Percentiles rank a stretch among this genome's conserved stretches.
These are phyloP conservation scores for Retiboletus flavoniger DNA, from an alignment of 1,284 basidiomycete genomes.

Conservation along the genomic window DNA sequence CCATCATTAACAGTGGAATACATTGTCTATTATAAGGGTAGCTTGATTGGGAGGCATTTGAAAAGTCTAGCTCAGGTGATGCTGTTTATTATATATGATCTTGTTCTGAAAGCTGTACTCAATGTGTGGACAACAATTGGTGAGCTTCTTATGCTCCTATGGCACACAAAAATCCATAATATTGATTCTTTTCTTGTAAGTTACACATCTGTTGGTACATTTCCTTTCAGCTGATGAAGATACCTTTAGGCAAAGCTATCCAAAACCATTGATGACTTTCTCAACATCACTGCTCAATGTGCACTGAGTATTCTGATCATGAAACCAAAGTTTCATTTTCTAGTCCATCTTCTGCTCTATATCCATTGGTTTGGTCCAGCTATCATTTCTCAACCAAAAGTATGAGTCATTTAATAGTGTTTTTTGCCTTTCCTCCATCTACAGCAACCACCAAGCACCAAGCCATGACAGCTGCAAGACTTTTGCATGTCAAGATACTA, in stretches of 20 bases:
- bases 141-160: conserved; percentile 16
- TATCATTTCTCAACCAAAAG: conserved; percentile 11
- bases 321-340: conserved; percentile 16
- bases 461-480: not conserved
- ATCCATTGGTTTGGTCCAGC: conserved; percentile 9
- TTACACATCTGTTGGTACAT: not conserved
- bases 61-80: conserved; percentile 33
- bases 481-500: not conserved
- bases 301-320: conserved; percentile 13
- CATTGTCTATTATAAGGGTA: conserved; percentile 27
- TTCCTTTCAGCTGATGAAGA: too few species aligned
- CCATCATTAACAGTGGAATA: conserved; percentile 7
- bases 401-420: conserved; percentile 13
- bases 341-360: conserved; percentile 11
- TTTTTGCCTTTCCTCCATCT: conserved; percentile 10
- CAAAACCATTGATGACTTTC: conserved; percentile 18
- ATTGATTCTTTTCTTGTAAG: not conserved
- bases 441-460: conserved; percentile 9
- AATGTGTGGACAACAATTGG: conserved; percentile 28
- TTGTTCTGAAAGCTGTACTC: conserved; percentile 21
- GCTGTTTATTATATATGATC: conserved; percentile 27
- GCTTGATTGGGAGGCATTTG: conserved; percentile 36
- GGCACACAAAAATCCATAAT: not conserved
- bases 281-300: conserved; percentile 8
- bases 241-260: conserved; percentile 4